These are phyloP conservation scores for Tuctoria greenei DNA, from an alignment of 176 grass and related monocot genomes.

Conservation along the genomic window DNA sequence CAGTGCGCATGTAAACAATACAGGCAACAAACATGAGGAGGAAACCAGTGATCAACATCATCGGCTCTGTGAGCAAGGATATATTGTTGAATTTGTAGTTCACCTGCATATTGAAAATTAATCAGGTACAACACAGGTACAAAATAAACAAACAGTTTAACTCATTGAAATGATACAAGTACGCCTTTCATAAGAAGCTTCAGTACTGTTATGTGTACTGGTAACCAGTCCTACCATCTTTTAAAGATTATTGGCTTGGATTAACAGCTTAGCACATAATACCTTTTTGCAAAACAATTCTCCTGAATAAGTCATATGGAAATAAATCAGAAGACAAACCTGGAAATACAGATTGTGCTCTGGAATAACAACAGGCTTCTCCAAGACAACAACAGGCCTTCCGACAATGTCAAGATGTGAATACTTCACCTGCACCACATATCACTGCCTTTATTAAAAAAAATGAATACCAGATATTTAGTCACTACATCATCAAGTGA, in stretches of 20 bases:
- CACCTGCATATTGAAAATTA: constrained; percentile 63
- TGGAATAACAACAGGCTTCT: constrained; percentile 89
- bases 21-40: constrained; percentile 80
- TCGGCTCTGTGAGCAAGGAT: constrained; percentile 76
- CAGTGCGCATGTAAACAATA: constrained; percentile 84
- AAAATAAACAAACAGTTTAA: constrained; percentile 8
- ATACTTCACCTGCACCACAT: constrained; percentile 78
- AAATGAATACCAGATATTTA: constrained; percentile 16
- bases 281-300: not conserved
- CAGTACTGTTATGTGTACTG: not conserved
- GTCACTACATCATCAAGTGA: not conserved
- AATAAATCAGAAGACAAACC: constrained; percentile 46
- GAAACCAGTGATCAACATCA: constrained; percentile 89
- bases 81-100: constrained; percentile 86
- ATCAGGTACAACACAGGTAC: not conserved
- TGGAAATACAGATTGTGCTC: constrained; percentile 97
- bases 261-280: not conserved
- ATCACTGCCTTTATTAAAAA: constrained; percentile 34
- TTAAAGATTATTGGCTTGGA: constrained; percentile 15
- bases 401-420: constrained; percentile 92
- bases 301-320: not conserved
- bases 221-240: not conserved
- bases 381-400: constrained; percentile 79
- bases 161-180: not conserved
- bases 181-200: constrained; percentile 8